Evolutionary conservation across 108 stramenopile species (phyloP).

Genomic region (Asterionellopsis glacialis): DNA sequence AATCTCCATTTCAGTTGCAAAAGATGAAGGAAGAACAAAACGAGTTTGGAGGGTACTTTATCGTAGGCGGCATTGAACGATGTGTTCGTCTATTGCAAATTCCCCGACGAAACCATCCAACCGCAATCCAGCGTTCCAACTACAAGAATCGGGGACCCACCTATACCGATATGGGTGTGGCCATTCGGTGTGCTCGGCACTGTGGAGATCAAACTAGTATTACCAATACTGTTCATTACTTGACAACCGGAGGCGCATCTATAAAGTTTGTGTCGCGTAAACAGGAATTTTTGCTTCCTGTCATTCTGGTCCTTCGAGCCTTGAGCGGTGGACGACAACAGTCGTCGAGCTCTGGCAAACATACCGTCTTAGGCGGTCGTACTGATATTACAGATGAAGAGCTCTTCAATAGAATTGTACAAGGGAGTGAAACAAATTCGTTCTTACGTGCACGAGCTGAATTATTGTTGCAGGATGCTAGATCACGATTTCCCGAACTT

Average conservation of each 20-base stretch:
- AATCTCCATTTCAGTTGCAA: conserved; percentile 46
- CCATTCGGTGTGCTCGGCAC: conserved; percentile 74
- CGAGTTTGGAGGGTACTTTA: conserved; percentile 97
- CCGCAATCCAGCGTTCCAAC: conserved; percentile 85
- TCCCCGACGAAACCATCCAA: conserved; percentile 87
- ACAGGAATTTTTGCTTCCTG: conserved; percentile 94
- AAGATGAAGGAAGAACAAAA: conserved; percentile 70
- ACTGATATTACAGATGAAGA: conserved; percentile 89
- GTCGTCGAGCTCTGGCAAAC: conserved; percentile 4
- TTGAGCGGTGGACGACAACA: conserved; percentile 43
- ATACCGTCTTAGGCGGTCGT: conserved; percentile 14
- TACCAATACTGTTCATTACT: conserved; percentile 95
- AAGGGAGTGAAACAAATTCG: conserved; percentile 85
- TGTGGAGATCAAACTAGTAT: conserved; percentile 84
- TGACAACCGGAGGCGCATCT: conserved; percentile 92
- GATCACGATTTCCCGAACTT: conserved; percentile 62
- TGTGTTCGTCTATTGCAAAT: conserved; percentile 94
- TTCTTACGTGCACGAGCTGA: conserved; percentile 90
- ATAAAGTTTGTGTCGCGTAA: conserved; percentile 86
- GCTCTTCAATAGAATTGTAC: conserved; percentile 80
- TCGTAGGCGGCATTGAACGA: conserved; percentile 95
- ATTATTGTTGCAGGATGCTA: conserved; percentile 87
- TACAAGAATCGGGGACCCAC: conserved; percentile 89
- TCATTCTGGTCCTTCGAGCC: conserved; percentile 85
- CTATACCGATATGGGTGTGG: conserved; percentile 85